Base-by-base conservation (phyloP, 2,329 filamentous ascomycete genomes). In the Sclerotinia sclerotiorum region DNA sequence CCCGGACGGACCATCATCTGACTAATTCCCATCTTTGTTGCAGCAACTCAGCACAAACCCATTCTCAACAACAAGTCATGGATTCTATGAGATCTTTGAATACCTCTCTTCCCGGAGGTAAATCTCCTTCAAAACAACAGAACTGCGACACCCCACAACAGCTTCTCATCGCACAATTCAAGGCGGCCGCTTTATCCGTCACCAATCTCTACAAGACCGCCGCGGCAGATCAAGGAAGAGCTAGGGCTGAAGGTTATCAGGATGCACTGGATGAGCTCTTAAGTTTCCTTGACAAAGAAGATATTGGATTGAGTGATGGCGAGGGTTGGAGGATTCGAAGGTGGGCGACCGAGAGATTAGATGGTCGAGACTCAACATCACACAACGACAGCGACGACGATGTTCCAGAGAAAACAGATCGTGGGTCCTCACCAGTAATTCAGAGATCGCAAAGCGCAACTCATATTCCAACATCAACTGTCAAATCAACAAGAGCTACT, bases 181-280 rank as follows among this genome's bases (percentile, higher is more conserved):
- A 93, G 79, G 88, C 91, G 21, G 95, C 95, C 46, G 95, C 95
- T 27, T 84, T 97, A 46, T 97, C 93, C 7, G 94, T 98, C 67
- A 98, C 95, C 60, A 97, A 96, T 76, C 88, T 99, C 19, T 98
- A 98, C 82, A 97, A 97, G 80, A 94, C 90, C 51, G 94, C 94
- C 3, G 90, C 92, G 17, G 84, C 88, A 44, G 91, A 92, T 61
- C 89, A 95, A 78, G 84, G 89, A 62, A 89, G 89, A 75, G 88
- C 93, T 58, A 88, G 92, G 62, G 82, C 87, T 63, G 90, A 94
- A 51, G 95, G 95, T 35, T 98, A 97, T 75, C 94, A 97, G 78
- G 94, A 98, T 77, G 96, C 94, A 49, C 82, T 99, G 49, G 93
- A 97, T 72, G 94, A 98, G 73, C 82, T 99, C 6, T 81, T 97